Base-by-base conservation (phyloP, 768 basidiomycete species). In the Ramaria sp. region DNA sequence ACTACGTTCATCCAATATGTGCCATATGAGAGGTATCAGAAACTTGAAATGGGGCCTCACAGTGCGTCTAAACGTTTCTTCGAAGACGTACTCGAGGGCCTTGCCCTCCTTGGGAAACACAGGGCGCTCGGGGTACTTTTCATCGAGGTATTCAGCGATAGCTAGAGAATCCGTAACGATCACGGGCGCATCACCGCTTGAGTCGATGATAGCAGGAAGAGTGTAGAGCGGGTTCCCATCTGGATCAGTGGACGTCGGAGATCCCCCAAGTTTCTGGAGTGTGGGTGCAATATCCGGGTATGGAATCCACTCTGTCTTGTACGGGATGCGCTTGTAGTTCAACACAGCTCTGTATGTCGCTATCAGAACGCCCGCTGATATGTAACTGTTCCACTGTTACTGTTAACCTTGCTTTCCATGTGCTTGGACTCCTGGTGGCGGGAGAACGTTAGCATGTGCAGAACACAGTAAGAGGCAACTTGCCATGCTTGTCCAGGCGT, bases 91-190 rank as follows among this genome's bases (percentile, higher is more conserved):
- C 55, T 88, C 85, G 42, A 86, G 65, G 0, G 84, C 83, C 3
- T 80, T 76, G 0, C 83, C 76, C 15, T 83, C 84, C 24, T 83
- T 81, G 0, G 86, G 86, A 57, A 84, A 80, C 6, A 88, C 73
- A 0, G 81, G 80, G 4, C 83, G 79, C 0, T 81, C 82, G 0
- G 85, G 83, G 59, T 83, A 86, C 0, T 74, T 69, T 3, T 70
- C 64, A 60, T 88, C 86, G 39, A 88, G 77, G 63, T 86, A 86
- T 58, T 86, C 84, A 1, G 81, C 81, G 56, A 88, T 88, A 53
- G 63, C 68, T 61, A 78, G 78, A 13, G 76, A 69, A 54, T 82
- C 79, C n/a, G 83, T 77, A 30, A 85, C 66, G 5, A 83, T 72
- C 44, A 76, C 63, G 4, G 81, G 83, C 0, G 64, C 57, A 15